Evolutionary conservation across 257 asterid species (phyloP), one percentile per base, ranked within the genome.

Genomic region (Solanum pinnatisectum): DNA sequence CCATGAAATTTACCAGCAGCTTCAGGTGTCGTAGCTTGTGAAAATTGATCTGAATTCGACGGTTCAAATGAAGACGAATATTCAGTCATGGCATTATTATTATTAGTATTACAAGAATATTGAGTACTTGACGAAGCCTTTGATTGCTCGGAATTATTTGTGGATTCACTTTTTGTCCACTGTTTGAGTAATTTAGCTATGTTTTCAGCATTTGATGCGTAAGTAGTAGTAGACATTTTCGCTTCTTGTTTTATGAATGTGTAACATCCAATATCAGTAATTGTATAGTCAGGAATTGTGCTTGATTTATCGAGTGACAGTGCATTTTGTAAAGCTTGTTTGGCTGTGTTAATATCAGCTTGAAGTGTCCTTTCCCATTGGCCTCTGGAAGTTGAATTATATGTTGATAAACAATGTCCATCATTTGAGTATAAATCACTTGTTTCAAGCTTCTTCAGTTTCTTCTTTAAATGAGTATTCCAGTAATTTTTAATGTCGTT

Each of bases 381-480:
- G n/a, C 99, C 99, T 42, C 93, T 88, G 0, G 97, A 90, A 2
- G 91, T 87, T 1, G 98, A 90, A 74, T 89, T 89, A 1, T 92
- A 88, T 0, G 94, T 33, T 2, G 92, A 88, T 4, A 86, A 85
- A 3, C 89, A 88, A 27, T 59, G 46, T 16, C 36, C 10, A 2
- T 44, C 27, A 16, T 40, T 63, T 33, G 87, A 37, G 40, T 30
- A 85, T 25, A 46, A 9, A 49, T 30, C 59, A 16, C 52, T 46
- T 23, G 44, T 42, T 90, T 92, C 92, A 1, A 93, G 88, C 92
- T 88, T 94, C 18, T 88, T 93, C 4, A 97, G 93, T 94, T 95
- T 95, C 92, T 95, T 97, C 91, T 94, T 97, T 90, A 97, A 71
- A 90, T 97, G 99, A 15, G 99, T 96, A 42, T 97, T 97, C 99